phyloP scores from a whole-genome alignment of 176 grass and related monocot species.

The Thinopyrum elongatum region DNA sequence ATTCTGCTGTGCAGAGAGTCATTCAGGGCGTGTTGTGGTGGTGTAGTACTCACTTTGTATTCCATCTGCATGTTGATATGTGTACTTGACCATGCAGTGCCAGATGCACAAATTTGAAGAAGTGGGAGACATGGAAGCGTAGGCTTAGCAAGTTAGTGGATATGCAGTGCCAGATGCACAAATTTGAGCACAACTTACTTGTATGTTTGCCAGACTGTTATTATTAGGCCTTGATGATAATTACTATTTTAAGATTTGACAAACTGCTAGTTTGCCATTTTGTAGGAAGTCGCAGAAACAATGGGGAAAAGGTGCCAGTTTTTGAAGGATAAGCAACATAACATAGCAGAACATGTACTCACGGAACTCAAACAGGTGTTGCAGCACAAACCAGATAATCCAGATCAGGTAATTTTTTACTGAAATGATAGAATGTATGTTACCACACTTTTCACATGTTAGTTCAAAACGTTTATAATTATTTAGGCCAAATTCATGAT shows the following conservation, averaged over 20 bases:
- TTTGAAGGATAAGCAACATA: neutral
- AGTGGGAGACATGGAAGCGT: slow-evolving; percentile 3
- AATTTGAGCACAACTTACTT: neutral
- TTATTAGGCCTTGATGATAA: neutral
- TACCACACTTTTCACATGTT: too few species aligned
- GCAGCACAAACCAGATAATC: neutral
- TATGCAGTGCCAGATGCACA: neutral
- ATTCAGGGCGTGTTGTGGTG: neutral
- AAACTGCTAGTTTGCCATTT: neutral
- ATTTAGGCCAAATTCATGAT: too few species aligned
- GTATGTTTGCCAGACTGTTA: neutral
- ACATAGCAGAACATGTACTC: neutral
- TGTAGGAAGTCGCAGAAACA: neutral
- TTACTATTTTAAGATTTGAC: neutral
- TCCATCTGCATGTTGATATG: neutral
- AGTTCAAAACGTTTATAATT: too few species aligned
- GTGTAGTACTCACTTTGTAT: neutral
- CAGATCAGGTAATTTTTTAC: too few species aligned
- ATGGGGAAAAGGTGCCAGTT: neutral
- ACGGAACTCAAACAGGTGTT: neutral
- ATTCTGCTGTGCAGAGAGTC: neutral
- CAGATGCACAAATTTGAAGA: too few species aligned
- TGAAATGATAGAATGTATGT: too few species aligned
- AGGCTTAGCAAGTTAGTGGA: neutral
- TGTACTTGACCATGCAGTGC: neutral